Conservation (phyloP, 2,329 filamentous ascomycete species). For the Rhexocercosporidium sp. region DNA sequence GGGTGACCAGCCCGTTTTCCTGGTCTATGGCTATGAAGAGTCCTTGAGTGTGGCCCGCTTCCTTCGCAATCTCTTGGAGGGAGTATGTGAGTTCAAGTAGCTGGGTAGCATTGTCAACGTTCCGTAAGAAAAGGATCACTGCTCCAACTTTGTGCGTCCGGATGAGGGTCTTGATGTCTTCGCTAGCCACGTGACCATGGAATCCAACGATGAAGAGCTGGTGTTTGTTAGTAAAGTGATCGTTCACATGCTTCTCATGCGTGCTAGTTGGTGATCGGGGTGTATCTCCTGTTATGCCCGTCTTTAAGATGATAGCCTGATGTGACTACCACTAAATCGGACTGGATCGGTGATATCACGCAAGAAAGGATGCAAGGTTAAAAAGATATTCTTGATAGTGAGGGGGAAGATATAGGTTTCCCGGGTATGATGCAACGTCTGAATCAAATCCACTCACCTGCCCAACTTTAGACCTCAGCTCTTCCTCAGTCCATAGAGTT, state of each 20-base stretch:
- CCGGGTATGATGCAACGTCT: neutral
- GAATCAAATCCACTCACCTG: conserved; percentile 33
- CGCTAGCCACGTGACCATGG: conserved; percentile 45
- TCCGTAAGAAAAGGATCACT: conserved; percentile 49
- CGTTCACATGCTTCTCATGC: neutral
- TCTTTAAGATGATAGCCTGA: no score
- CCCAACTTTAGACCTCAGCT: conserved; percentile 35
- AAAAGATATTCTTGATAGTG: neutral
- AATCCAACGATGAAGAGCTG: conserved; percentile 53
- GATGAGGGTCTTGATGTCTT: conserved; percentile 50
- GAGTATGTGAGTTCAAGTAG: conserved; percentile 45
- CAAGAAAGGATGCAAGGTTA: no score
- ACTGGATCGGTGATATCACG: no score
- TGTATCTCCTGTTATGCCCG: no score
- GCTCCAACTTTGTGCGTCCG: conserved; percentile 48
- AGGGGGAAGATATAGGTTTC: neutral
- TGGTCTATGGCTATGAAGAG: conserved; percentile 52
- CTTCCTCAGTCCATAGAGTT: conserved; percentile 32
- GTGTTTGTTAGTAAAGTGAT: conserved; percentile 12
- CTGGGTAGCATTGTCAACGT: conserved; percentile 46
- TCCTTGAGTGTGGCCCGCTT: conserved; percentile 46
- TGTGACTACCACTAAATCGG: no score
- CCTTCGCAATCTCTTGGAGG: conserved; percentile 47
- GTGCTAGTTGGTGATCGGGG: no score
- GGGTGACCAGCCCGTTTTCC: conserved; percentile 51